These are phyloP conservation scores for Colletotrichum graminicola DNA, from an alignment of 2,329 filamentous ascomycete genomes.

Conservation along the genomic window DNA sequence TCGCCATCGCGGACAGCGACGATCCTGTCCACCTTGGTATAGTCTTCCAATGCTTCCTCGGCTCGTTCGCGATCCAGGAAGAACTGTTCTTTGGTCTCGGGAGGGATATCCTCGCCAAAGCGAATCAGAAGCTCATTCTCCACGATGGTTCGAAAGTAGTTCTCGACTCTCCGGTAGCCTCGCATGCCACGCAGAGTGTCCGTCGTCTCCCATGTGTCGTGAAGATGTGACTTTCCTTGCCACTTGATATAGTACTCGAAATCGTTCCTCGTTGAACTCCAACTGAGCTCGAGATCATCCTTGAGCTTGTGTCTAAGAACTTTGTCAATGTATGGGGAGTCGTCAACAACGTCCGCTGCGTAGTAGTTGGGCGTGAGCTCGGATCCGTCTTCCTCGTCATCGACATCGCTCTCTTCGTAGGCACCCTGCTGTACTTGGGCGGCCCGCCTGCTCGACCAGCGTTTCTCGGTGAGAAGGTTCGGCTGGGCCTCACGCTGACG, in stretches of 20 bases:
- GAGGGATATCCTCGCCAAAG: constrained; percentile 80
- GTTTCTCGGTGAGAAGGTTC: constrained; percentile 80
- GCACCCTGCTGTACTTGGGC: constrained; percentile 75
- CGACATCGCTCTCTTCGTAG: constrained; percentile 76
- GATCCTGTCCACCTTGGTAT: constrained; percentile 91
- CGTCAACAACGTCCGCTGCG: constrained; percentile 77
- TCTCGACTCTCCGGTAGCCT: constrained; percentile 90
- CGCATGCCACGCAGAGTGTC: constrained; percentile 81
- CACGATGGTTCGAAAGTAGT: constrained; percentile 90
- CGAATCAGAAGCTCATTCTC: constrained; percentile 83
- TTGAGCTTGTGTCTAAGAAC: constrained; percentile 88
- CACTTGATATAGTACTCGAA: constrained; percentile 97
- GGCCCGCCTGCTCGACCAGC: constrained; percentile 90
- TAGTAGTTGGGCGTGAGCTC: constrained; percentile 75
- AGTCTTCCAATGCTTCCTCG: constrained; percentile 88
- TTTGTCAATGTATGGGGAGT: constrained; percentile 87
- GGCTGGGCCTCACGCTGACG: constrained; percentile 77
- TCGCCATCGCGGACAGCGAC: constrained; percentile 87
- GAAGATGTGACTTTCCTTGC: constrained; percentile 94
- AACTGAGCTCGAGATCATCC: constrained; percentile 71
- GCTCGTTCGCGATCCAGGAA: constrained; percentile 94
- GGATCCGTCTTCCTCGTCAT: constrained; percentile 73
- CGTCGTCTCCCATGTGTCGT: constrained; percentile 93
- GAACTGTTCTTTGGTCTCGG: constrained; percentile 92
- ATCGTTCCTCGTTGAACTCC: constrained; percentile 75